phyloP scores from a whole-genome alignment of 1,139 yeast genomes.

The Nadsonia starkeyi-henricii region DNA sequence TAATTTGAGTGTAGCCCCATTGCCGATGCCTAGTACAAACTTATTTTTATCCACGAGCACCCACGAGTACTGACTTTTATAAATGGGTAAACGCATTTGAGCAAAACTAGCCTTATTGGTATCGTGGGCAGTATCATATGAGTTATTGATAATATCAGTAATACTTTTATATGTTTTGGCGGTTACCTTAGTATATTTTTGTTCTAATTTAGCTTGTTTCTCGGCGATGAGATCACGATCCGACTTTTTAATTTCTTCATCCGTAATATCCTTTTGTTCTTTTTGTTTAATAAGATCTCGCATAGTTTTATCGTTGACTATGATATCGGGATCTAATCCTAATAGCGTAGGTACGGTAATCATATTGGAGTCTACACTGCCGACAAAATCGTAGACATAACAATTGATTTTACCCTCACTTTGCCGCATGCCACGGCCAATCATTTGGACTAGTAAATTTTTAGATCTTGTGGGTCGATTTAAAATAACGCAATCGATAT shows the following conservation, averaged over 20 bases:
- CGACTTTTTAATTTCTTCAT: background rate
- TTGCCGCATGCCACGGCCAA: constrained; percentile 74
- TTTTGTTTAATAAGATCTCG: too few species aligned
- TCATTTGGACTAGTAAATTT: constrained; percentile 67
- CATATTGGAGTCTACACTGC: constrained; percentile 43
- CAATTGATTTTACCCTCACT: constrained; percentile 51
- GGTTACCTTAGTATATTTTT: background rate
- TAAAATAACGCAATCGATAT: constrained; percentile 65
- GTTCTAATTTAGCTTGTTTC: background rate
- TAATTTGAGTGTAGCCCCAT: background rate
- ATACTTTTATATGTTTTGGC: background rate
- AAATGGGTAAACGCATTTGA: background rate
- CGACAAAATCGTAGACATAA: constrained; percentile 67
- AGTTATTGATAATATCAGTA: background rate
- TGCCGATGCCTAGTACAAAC: background rate
- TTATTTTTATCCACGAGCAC: background rate
- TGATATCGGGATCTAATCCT: constrained; percentile 30
- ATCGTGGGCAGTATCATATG: too few species aligned
- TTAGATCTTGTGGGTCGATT: constrained; percentile 74
- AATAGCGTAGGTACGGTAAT: constrained; percentile 47
- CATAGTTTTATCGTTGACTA: constrained; percentile 1
- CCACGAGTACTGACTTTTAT: background rate
- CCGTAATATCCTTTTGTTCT: background rate
- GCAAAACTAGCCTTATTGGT: too few species aligned
- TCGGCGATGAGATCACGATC: background rate